Base-by-base conservation (phyloP, 2,329 filamentous ascomycete species). In the Scytalidium sp. region DNA sequence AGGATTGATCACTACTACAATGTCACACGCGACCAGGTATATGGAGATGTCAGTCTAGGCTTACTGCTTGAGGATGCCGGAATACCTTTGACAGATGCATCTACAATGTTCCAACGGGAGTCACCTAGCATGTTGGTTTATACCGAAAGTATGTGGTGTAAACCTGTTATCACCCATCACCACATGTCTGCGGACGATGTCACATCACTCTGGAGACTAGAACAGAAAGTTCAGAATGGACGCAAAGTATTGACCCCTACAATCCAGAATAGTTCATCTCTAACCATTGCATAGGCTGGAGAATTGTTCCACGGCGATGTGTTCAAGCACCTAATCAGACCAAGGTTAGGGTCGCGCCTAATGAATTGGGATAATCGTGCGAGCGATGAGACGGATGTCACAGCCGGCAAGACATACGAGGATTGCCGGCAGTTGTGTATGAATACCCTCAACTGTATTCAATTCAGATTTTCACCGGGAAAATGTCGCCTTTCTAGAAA, bases 131-230 rank as follows among this genome's bases (percentile, higher is more conserved):
- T 74, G 9, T 59, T 80, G 17, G 72, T 74, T 4, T 80, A 67
- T 42, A 52, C 55, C 13, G 36, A 45, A 3, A 79, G 66, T 41
- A 59, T 58, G 3, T 81, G 79, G 78, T 81, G 79, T 53, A 74
- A 80, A 57, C 78, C 78, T 5, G 70, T 79, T n/a, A 60, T 81
- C 29, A 79, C 78, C 3, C 78, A 81, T 75, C 77, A 80, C 56
- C 76, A 80, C 57, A 72, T 81, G 62, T 27, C 19, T 56, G 15
- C 48, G 48, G 9, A 49, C 41, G 15, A 53, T 46, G 46, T 21
- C 46, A n/a, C 47, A 53, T 17, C 48, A 43, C 1, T 55, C 51
- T 22, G 53, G 49, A 20, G 20, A 32, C 11, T 55, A 49, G 51
- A 55, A 55, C 20, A 49, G 45, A 43, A 51, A 48, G 21, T 47